Evolutionary conservation across 2,329 filamentous ascomycete species (phyloP).

Genomic region (Trichoderma polysporum): DNA sequence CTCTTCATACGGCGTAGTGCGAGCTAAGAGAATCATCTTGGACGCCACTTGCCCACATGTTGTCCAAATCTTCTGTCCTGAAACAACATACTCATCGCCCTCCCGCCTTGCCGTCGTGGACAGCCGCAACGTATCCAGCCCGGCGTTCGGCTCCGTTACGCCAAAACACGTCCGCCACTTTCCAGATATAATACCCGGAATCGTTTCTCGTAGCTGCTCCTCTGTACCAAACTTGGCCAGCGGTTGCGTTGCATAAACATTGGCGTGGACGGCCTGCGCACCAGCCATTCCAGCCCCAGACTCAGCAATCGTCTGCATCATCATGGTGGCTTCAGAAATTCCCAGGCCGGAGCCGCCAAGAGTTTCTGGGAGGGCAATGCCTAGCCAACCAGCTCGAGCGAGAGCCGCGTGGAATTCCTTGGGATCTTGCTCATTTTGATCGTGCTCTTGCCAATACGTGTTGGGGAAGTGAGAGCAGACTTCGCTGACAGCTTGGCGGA

Average conservation of each 20-base stretch:
- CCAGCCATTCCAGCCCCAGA: conserved; percentile 77
- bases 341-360: conserved; percentile 73
- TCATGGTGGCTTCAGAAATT: conserved; percentile 81
- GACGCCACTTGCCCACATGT: conserved; percentile 78
- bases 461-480: conserved; percentile 71
- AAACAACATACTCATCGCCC: conserved; percentile 64
- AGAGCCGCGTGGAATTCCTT: conserved; percentile 73
- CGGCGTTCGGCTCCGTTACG: conserved; percentile 80
- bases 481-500: conserved; percentile 67
- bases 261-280: conserved; percentile 61
- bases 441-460: conserved; percentile 73
- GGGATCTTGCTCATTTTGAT: conserved; percentile 69
- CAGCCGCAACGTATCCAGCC: conserved; percentile 73
- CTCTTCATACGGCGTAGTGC: conserved; percentile 69
- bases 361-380: conserved; percentile 73
- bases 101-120: conserved; percentile 58
- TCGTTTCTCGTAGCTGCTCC: conserved; percentile 61
- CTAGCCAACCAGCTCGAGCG: conserved; percentile 75
- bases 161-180: conserved; percentile 75
- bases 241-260: conserved; percentile 74
- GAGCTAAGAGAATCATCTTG: conserved; percentile 80
- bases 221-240: conserved; percentile 70
- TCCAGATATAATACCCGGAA: conserved; percentile 71
- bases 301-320: conserved; percentile 81
- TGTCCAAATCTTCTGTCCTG: conserved; percentile 88